phyloP scores from a whole-genome alignment of 768 basidiomycete genomes.

The Pleurotus sapidus region DNA sequence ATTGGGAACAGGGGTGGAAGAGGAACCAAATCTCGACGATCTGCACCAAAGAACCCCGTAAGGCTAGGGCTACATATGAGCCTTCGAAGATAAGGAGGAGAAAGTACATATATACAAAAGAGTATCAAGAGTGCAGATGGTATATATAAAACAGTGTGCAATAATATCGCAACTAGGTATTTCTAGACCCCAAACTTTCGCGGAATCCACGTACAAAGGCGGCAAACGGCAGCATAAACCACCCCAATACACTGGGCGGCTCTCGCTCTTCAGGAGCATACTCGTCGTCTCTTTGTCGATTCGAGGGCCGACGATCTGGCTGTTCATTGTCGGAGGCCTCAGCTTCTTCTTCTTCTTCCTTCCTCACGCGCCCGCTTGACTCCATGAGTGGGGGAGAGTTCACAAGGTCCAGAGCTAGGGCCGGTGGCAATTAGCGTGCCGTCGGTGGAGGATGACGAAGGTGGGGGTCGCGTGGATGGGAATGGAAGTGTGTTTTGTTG shows the following conservation, averaged over 20 bases:
- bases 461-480: constrained; percentile 23
- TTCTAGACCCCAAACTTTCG: constrained; percentile 42
- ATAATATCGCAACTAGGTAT: neutral
- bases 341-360: constrained; percentile 23
- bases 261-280: constrained; percentile 44
- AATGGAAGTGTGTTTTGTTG: neutral
- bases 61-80: neutral
- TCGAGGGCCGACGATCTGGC: constrained; percentile 39
- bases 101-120: neutral
- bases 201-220: constrained; percentile 68
- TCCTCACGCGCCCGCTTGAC: constrained; percentile 48
- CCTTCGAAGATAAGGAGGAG: neutral
- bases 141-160: neutral
- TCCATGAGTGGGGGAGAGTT: constrained; percentile 23
- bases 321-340: constrained; percentile 20
- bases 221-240: constrained; percentile 61
- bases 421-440: constrained; percentile 32
- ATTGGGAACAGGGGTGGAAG: neutral
- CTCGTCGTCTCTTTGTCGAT: constrained; percentile 49
- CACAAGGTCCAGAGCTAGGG: constrained; percentile 10
- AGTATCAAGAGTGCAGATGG: neutral
- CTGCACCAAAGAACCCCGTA: neutral
- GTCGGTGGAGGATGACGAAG: constrained; percentile 34
- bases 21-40: constrained; percentile 8
- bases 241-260: constrained; percentile 46